Evolutionary conservation across 192 early-diverging fungal genomes (phyloP), one percentile per base, ranked within the genome.

Genomic region (Backusella sp.): DNA sequence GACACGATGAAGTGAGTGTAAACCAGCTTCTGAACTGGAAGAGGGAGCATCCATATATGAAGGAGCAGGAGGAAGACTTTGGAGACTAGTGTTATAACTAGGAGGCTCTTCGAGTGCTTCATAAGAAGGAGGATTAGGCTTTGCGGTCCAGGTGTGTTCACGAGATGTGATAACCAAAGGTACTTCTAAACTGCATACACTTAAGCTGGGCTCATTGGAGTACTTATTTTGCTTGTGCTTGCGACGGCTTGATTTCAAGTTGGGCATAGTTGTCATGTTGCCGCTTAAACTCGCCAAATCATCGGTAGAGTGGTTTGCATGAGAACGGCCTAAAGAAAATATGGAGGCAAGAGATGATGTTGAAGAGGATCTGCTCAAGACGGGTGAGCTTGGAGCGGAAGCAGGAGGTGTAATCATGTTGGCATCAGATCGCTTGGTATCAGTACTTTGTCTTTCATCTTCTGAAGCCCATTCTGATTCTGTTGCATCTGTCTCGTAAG

Each of bases 151-250:
- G 26, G 53, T 56, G 68, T 77, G 68, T 30, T 77, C 72, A 35
- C 80, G 76, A 32, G 80, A 77, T 6, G 80, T 81, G 35, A 81
- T 69, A 8, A 74, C 68, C 11, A 81, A 41, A 17, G 80, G 80
- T 9, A 81, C n/a, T 53, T 81, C 80, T 28, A 81, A 42, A 3
- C 36, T 65, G 42, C 76, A 77, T 3, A 73, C 26, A 7, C 7
- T 65, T 3, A 74, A 15, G 23, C 56, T 37, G 67, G 65, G 69
- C 35, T 72, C 70, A 26, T 72, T 72, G 35, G 36, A 12, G n/a
- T 41, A 17, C 39, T 53, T 72, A n/a, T 32, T 11, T 21, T 26
- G 44, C 8, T 17, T 39, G 32, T 68, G 46, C 4, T 68, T 23
- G 26, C 39, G 30, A 37, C 68, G 68, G 12, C 68, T 35, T 21